A percentile compares a stretch with the other conserved stretches of the same genome.
These are phyloP conservation scores for Medicago arabica DNA, from an alignment of 306 rosid species.

Conservation along the genomic window DNA sequence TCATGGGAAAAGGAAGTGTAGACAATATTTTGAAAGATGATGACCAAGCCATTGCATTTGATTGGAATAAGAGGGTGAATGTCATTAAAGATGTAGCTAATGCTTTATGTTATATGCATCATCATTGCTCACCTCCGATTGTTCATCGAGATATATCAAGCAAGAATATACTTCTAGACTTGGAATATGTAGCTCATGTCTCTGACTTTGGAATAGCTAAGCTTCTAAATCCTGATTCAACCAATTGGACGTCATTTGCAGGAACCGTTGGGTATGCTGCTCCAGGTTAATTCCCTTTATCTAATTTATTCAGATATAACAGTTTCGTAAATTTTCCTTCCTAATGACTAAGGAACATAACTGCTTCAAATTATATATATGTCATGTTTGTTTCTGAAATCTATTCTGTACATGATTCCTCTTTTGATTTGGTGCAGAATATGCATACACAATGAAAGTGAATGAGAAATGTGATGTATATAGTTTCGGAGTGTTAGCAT, in stretches of 20 bases:
- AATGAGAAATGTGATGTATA: slow-evolving; percentile 38
- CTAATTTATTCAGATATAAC: neutral
- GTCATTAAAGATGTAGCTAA: slow-evolving; percentile 33
- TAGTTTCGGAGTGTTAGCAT: slow-evolving; percentile 30
- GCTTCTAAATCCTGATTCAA: slow-evolving; percentile 27
- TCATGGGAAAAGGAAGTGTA: slow-evolving; percentile 23
- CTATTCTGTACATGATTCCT: neutral
- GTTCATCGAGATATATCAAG: slow-evolving; percentile 37
- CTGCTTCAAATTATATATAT: no score
- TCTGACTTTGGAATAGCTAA: slow-evolving; percentile 38
- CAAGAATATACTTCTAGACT: slow-evolving; percentile 37
- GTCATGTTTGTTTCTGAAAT: neutral
- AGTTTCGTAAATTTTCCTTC: no score
- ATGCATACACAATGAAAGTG: slow-evolving; percentile 19
- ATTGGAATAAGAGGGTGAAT: slow-evolving; percentile 31
- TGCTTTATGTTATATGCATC: slow-evolving; percentile 42
- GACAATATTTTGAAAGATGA: slow-evolving; percentile 22
- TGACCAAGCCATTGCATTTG: slow-evolving; percentile 2
- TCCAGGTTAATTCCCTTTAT: slow-evolving; percentile 30
- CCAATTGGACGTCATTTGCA: slow-evolving; percentile 29
- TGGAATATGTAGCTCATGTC: slow-evolving; percentile 24
- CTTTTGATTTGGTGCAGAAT: slow-evolving; percentile 4
- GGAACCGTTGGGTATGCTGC: slow-evolving; percentile 43
- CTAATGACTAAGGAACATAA: no score
- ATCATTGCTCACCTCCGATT: slow-evolving; percentile 32